These are phyloP conservation scores for Pythium oligandrum DNA, from an alignment of 352 stramenopile genomes.

Conservation along the genomic window DNA sequence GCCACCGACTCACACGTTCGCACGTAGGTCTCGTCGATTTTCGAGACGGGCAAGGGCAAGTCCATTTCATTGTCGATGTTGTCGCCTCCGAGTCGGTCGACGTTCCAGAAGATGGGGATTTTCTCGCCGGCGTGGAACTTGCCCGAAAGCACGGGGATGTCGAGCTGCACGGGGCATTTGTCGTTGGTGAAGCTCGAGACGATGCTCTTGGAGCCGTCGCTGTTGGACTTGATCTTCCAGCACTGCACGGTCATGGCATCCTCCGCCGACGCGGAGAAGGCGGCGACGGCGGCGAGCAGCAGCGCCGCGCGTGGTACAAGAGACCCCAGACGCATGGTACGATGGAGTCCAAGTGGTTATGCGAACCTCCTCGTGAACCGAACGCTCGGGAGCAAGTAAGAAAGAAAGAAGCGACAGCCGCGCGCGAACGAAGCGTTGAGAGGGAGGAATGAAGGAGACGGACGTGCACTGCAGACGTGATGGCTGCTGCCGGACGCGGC, in stretches of 20 bases:
- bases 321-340: no score
- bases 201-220: neutral
- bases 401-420: no score
- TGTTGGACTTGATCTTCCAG: slow-evolving; percentile 7
- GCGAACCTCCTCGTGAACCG: no score
- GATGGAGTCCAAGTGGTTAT: no score
- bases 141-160: slow-evolving; percentile 6
- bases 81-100: slow-evolving; percentile 32
- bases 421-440: no score
- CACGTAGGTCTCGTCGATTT: slow-evolving; percentile 46
- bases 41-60: slow-evolving; percentile 37
- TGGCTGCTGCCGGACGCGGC: no score
- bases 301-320: neutral
- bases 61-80: slow-evolving; percentile 35
- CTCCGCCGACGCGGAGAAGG: neutral
- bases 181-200: neutral
- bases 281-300: neutral
- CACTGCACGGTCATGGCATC: slow-evolving; percentile 6
- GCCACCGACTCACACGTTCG: slow-evolving; percentile 28
- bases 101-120: slow-evolving; percentile 23
- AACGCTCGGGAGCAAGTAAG: no score
- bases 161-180: neutral
- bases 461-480: no score
- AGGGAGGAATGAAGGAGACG: no score
- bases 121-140: slow-evolving; percentile 23